Percentiles rank a stretch among this genome's conserved stretches.
These are phyloP conservation scores for Trichophyton verrucosum DNA, from an alignment of 2,329 filamentous ascomycete genomes.

Conservation along the genomic window DNA sequence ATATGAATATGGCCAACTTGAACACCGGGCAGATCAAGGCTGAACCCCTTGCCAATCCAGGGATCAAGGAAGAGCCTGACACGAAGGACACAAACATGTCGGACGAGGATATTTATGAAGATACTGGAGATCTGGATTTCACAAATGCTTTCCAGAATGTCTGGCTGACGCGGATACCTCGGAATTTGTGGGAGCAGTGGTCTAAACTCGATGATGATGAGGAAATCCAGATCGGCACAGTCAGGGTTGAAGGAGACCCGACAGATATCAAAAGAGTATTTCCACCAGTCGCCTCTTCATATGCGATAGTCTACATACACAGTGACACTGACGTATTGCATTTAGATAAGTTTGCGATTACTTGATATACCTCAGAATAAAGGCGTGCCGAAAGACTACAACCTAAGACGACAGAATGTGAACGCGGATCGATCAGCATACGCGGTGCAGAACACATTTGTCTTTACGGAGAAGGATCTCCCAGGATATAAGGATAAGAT, in stretches of 20 bases:
- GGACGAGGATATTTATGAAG: constrained; percentile 61
- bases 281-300: not conserved
- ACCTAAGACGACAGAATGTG: constrained; percentile 56
- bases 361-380: constrained; percentile 55
- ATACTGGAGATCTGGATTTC: constrained; percentile 53
- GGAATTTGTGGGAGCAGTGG: constrained; percentile 73
- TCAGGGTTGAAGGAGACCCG: constrained; percentile 48
- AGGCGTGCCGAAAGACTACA: constrained; percentile 75
- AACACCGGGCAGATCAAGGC: constrained; percentile 22
- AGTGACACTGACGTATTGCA: constrained; percentile 17
- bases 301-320: not conserved
- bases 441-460: constrained; percentile 64
- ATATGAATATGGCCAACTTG: constrained; percentile 6
- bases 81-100: constrained; percentile 27
- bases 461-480: constrained; percentile 89
- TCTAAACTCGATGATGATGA: constrained; percentile 62
- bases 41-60: constrained; percentile 27
- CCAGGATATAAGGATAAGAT: constrained; percentile 53
- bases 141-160: constrained; percentile 34
- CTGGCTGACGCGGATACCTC: constrained; percentile 68
- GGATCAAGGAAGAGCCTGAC: constrained; percentile 33
- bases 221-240: constrained; percentile 67
- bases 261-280: constrained; percentile 39
- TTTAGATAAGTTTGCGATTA: constrained; percentile 58
- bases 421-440: constrained; percentile 31